These are phyloP conservation scores for Trypanosoma congolense DNA, from an alignment of 208 protist species.

Conservation along the genomic window DNA sequence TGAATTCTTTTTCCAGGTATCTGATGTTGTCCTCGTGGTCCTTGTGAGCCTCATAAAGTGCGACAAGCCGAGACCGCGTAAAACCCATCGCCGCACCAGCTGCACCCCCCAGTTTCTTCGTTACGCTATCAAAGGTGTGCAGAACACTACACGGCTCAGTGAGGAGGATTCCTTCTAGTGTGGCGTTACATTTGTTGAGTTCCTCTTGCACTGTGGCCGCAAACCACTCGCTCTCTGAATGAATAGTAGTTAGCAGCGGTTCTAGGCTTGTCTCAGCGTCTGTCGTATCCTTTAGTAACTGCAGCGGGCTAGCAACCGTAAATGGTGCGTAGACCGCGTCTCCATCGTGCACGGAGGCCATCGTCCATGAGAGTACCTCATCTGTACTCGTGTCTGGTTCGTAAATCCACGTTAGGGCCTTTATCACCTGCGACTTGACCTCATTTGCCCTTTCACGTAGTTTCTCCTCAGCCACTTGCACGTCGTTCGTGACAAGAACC, in stretches of 20 bases:
- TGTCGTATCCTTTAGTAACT: constrained; percentile 22
- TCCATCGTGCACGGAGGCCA: constrained; percentile 16
- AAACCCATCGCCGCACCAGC: constrained; percentile 31
- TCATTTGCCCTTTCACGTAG: constrained; percentile 24
- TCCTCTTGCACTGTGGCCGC: constrained; percentile 25
- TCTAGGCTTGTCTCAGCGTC: constrained; percentile 5
- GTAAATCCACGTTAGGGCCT: constrained; percentile 38
- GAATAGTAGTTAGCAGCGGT: constrained; percentile 29
- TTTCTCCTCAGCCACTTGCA: constrained; percentile 27
- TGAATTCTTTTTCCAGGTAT: constrained; percentile 47
- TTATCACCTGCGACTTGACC: constrained; percentile 26
- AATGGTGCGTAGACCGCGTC: constrained; percentile 38
- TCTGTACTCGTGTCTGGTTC: constrained; percentile 30
- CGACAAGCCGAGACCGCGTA: constrained; percentile 47
- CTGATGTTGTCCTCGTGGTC: constrained; percentile 61
- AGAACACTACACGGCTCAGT: constrained; percentile 46
- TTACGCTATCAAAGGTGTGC: constrained; percentile 48
- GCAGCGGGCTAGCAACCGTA: constrained; percentile 18
- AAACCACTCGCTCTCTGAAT: constrained; percentile 65
- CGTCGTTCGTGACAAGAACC: constrained; percentile 26
- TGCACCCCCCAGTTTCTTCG: constrained; percentile 40
- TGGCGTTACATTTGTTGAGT: constrained; percentile 32
- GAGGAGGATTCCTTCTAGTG: constrained; percentile 40
- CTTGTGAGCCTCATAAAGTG: constrained; percentile 45
- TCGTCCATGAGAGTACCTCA: constrained; percentile 26